These are phyloP conservation scores for Tricholoma bakamatsutake DNA, from an alignment of 768 basidiomycete species.

Conservation along the genomic window DNA sequence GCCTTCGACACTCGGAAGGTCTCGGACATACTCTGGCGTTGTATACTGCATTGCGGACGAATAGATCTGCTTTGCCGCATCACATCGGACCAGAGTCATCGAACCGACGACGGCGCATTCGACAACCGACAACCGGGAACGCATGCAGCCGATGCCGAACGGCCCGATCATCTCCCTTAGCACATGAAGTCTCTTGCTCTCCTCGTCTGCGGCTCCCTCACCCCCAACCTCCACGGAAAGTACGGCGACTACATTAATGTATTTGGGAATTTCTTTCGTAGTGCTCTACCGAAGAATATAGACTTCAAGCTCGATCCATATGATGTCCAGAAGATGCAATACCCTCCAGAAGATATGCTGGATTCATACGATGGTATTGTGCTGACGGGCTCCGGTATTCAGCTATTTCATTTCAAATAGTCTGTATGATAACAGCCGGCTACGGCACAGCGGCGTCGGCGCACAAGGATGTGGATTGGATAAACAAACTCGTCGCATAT, in stretches of 20 bases:
- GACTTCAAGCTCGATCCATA: constrained; percentile 58
- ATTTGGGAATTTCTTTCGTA: constrained; percentile 40
- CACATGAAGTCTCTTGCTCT: constrained; percentile 42
- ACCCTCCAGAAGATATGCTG: constrained; percentile 50
- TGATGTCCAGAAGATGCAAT: constrained; percentile 58
- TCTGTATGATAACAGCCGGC: constrained; percentile 2
- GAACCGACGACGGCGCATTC: no score
- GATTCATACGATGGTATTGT: constrained; percentile 65
- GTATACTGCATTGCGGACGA: background rate
- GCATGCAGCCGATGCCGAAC: no score
- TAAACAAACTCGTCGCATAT: constrained; percentile 60
- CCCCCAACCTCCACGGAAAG: constrained; percentile 33
- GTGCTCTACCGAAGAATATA: constrained; percentile 22
- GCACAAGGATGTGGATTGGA: constrained; percentile 73
- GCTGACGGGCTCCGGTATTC: constrained; percentile 78
- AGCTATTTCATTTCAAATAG: background rate
- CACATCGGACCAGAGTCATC: no score
- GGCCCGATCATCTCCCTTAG: no score
- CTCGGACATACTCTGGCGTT: no score
- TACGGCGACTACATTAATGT: constrained; percentile 56
- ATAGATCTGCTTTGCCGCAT: no score
- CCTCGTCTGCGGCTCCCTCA: constrained; percentile 60
- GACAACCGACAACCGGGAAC: no score
- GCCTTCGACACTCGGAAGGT: background rate
- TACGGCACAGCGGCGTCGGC: constrained; percentile 58